Conservation (phyloP, 768 basidiomycete species). For the Dacryopinax primogenitus region DNA sequence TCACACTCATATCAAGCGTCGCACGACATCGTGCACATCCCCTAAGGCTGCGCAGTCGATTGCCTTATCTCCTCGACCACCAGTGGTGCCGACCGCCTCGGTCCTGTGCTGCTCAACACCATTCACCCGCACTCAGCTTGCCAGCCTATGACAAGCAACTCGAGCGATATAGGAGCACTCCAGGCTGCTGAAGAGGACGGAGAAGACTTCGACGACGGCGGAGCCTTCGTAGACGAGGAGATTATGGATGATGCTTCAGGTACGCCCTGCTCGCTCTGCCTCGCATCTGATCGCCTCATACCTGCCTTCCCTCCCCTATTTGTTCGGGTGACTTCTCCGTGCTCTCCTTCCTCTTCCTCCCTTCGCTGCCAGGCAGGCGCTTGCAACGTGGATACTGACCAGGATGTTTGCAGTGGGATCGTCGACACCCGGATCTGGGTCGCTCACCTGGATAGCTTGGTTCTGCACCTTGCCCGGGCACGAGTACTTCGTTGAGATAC, state of each 20-base stretch:
- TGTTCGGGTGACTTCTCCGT: not conserved
- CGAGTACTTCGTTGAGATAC: slow-evolving; percentile 96
- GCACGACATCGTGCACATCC: not conserved
- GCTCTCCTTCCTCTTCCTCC: not conserved
- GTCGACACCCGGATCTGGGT: slow-evolving; percentile 13
- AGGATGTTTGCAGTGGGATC: not conserved
- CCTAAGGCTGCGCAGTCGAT: not conserved
- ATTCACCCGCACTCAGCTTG: not conserved
- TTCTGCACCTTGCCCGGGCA: slow-evolving; percentile 90
- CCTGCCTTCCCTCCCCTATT: not conserved
- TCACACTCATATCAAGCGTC: not conserved
- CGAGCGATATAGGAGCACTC: slow-evolving; percentile 6
- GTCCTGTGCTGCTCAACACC: not conserved
- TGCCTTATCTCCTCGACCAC: not conserved
- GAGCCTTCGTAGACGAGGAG: slow-evolving; percentile 1
- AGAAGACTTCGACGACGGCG: slow-evolving; percentile 5
- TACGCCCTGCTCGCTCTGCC: not conserved
- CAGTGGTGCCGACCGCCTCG: not conserved
- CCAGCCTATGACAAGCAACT: slow-evolving; percentile 9
- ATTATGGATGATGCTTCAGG: slow-evolving; percentile 6
- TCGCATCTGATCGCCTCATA: not conserved
- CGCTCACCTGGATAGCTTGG: slow-evolving; percentile 88
- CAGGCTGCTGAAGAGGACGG: slow-evolving; percentile 8
- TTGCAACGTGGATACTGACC: not conserved
- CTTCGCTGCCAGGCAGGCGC: not conserved